A percentile compares a stretch with the other conserved stretches of the same genome.
Conservation (phyloP, 2,329 filamentous ascomycete species). For the Alternaria brassicicola region DNA sequence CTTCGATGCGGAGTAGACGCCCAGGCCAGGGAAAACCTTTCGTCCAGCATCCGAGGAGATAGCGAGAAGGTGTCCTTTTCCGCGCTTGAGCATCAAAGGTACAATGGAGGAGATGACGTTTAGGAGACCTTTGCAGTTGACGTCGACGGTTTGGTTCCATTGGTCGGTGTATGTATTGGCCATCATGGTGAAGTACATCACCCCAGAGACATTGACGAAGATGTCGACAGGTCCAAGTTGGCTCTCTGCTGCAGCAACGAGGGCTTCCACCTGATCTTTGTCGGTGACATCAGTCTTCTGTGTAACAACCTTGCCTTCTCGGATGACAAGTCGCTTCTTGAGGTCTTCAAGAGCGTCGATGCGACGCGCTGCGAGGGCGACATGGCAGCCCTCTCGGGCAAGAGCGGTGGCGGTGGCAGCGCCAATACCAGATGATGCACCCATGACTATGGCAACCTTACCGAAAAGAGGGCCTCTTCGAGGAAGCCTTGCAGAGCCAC, state of each 20-base stretch:
- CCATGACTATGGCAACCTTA: constrained; percentile 76
- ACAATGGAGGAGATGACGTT: constrained; percentile 73
- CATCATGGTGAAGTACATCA: constrained; percentile 93
- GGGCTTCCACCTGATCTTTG: constrained; percentile 67
- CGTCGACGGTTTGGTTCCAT: constrained; percentile 82
- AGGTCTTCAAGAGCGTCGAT: constrained; percentile 70
- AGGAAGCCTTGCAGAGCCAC: constrained; percentile 53
- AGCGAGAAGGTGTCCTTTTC: constrained; percentile 74
- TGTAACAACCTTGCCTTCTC: constrained; percentile 69
- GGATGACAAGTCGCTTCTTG: constrained; percentile 64
- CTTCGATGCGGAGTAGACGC: constrained; percentile 82
- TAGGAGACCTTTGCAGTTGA: constrained; percentile 84
- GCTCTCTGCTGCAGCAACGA: constrained; percentile 64
- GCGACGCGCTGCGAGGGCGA: constrained; percentile 75
- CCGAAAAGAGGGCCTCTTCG: constrained; percentile 67
- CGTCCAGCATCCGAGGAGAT: constrained; percentile 83
- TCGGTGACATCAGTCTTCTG: constrained; percentile 76
- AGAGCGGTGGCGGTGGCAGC: constrained; percentile 74
- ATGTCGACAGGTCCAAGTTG: constrained; percentile 77
- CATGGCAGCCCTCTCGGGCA: constrained; percentile 71
- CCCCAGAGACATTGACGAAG: constrained; percentile 78
- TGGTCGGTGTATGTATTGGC: constrained; percentile 73
- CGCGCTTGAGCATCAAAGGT: constrained; percentile 72
- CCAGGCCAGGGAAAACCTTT: constrained; percentile 80
- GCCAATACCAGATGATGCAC: constrained; percentile 79